These are phyloP conservation scores for Massarina eburnea DNA, from an alignment of 2,329 filamentous ascomycete species.

Conservation along the genomic window DNA sequence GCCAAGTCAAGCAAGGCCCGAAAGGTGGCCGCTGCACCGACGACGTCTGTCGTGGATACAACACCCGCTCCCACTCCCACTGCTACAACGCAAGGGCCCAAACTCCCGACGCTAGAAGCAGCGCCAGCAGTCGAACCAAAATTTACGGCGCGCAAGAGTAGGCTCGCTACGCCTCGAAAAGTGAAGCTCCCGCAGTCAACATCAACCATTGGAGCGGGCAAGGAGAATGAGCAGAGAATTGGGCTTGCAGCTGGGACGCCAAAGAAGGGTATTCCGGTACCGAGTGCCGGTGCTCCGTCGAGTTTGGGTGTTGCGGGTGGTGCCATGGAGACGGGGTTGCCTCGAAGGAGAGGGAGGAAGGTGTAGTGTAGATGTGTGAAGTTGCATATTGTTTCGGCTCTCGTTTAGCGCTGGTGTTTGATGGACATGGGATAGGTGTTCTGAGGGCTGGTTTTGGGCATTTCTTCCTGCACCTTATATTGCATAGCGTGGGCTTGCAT, in stretches of 20 bases:
- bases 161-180: constrained; percentile 38
- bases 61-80: constrained; percentile 5
- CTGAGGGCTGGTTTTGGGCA: neutral
- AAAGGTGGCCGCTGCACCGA: neutral
- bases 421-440: neutral
- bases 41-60: constrained; percentile 1
- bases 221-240: constrained; percentile 24
- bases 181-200: constrained; percentile 32
- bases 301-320: constrained; percentile 6
- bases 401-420: neutral
- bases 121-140: constrained; percentile 23
- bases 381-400: too few relatives aligned
- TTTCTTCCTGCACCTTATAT: neutral
- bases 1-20: constrained; percentile 26
- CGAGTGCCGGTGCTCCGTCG: constrained; percentile 20
- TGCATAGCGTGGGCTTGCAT: neutral
- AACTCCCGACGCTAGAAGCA: constrained; percentile 22
- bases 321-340: constrained; percentile 28
- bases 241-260: constrained; percentile 21
- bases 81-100: constrained; percentile 4
- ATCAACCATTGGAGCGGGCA: constrained; percentile 18
- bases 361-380: constrained; percentile 11
- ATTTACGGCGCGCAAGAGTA: constrained; percentile 28
- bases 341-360: constrained; percentile 30
- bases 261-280: constrained; percentile 32